Percentiles rank a stretch among this genome's conserved stretches.
Evolutionary conservation across 768 basidiomycete genomes (phyloP).

Genomic region (Tulasnella calospora): DNA sequence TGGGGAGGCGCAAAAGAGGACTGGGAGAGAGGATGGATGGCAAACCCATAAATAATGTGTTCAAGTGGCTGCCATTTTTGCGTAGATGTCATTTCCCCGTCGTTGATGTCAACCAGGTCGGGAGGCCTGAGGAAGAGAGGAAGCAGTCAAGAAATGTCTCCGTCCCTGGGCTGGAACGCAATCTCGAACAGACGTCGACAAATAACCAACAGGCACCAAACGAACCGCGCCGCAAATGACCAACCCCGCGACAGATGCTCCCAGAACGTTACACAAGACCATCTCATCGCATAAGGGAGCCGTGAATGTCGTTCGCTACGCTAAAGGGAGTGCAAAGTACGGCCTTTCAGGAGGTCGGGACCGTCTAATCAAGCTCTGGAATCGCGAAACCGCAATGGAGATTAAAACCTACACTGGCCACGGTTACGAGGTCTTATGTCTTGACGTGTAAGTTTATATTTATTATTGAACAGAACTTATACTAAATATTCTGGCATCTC

Average conservation of each 20-base stretch:
- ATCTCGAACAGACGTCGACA: slow-evolving; percentile 6
- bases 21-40: slow-evolving; percentile 74
- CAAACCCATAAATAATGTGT: slow-evolving; percentile 85
- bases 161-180: slow-evolving; percentile 19
- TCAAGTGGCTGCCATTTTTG: slow-evolving; percentile 58
- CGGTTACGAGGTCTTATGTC: slow-evolving; percentile 89
- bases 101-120: slow-evolving; percentile 14
- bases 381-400: slow-evolving; percentile 76
- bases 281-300: slow-evolving; percentile 71
- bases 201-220: neutral
- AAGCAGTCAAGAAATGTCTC: slow-evolving; percentile 11
- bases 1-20: slow-evolving; percentile 53
- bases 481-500: neutral
- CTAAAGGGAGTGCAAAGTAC: slow-evolving; percentile 83
- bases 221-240: slow-evolving; percentile 4
- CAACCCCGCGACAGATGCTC: slow-evolving; percentile 14
- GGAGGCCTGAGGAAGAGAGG: neutral
- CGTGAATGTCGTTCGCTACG: slow-evolving; percentile 86
- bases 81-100: neutral
- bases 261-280: slow-evolving; percentile 56
- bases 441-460: slow-evolving; percentile 65
- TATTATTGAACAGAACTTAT: neutral
- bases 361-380: slow-evolving; percentile 84
- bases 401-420: slow-evolving; percentile 89
- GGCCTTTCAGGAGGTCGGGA: slow-evolving; percentile 92